A percentile compares a stretch with the other conserved stretches of the same genome.
phyloP scores from a whole-genome alignment of 2,329 filamentous ascomycete genomes.

The Trichophyton equinum region DNA sequence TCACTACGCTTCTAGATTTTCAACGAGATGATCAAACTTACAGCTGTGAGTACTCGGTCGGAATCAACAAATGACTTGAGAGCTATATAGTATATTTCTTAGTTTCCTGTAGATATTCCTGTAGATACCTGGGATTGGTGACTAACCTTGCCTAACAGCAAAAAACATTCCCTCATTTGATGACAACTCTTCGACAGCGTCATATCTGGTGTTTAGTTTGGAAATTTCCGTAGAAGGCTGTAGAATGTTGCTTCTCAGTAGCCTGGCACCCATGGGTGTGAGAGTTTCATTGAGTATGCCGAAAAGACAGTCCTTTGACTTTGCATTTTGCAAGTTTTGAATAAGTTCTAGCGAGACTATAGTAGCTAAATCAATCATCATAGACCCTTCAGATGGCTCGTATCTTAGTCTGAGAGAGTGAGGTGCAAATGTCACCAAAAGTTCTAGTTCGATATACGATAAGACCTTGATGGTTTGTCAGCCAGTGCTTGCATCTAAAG shows the following conservation, averaged over 20 bases:
- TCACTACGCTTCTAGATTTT: background rate
- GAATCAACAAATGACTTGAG: constrained; percentile 65
- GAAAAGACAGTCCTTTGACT: constrained; percentile 71
- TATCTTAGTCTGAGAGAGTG: constrained; percentile 79
- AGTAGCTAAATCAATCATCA: constrained; percentile 90
- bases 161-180: constrained; percentile 76
- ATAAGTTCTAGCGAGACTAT: constrained; percentile 80
- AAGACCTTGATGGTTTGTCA: constrained; percentile 46
- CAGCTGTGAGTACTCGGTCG: constrained; percentile 66
- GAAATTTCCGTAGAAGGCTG: constrained; percentile 67
- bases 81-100: constrained; percentile 32
- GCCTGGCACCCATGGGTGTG: constrained; percentile 77
- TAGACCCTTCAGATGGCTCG: constrained; percentile 75
- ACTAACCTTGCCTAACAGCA: constrained; percentile 54
- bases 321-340: constrained; percentile 66
- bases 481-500: background rate
- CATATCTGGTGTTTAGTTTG: constrained; percentile 60
- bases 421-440: constrained; percentile 56
- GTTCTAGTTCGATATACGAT: constrained; percentile 63
- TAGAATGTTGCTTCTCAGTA: constrained; percentile 73
- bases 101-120: background rate
- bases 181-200: constrained; percentile 71
- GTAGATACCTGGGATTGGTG: background rate
- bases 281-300: constrained; percentile 72
- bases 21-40: constrained; percentile 27